A percentile compares a stretch with the other conserved stretches of the same genome.
These are phyloP conservation scores for Pseudocercospora crystallina DNA, from an alignment of 2,329 filamentous ascomycete species.

Conservation along the genomic window DNA sequence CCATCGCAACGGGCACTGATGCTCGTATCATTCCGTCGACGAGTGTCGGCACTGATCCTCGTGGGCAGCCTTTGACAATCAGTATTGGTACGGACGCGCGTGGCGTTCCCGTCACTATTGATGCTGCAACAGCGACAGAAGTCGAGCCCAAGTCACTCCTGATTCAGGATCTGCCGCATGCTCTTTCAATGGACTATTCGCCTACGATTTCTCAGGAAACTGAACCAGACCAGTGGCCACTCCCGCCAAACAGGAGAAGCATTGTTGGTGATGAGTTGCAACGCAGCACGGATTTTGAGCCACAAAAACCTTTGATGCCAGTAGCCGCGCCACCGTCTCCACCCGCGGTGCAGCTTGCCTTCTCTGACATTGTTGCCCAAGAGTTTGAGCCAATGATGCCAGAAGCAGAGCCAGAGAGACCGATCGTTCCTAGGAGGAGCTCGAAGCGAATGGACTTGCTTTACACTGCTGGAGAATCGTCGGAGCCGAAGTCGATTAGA, in stretches of 20 bases:
- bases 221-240: constrained; percentile 29
- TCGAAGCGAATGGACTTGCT: constrained; percentile 16
- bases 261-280: constrained; percentile 4
- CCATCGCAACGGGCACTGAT: constrained; percentile 14
- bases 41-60: constrained; percentile 12
- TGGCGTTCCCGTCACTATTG: constrained; percentile 7
- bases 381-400: constrained; percentile 21
- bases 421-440: constrained; percentile 20
- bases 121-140: constrained; percentile 9
- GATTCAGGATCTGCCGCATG: constrained; percentile 7
- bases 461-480: constrained; percentile 2
- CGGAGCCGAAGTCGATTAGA: no score
- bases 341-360: constrained; percentile 14
- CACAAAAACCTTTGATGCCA: constrained; percentile 17
- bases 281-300: constrained; percentile 7
- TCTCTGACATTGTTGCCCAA: constrained; percentile 25
- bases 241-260: constrained; percentile 5
- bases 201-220: constrained; percentile 43
- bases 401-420: constrained; percentile 1
- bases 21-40: constrained; percentile 14
- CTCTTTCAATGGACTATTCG: constrained; percentile 18
- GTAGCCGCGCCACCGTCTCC: constrained; percentile 17
- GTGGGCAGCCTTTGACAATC: constrained; percentile 2
- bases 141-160: constrained; percentile 8
- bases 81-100: constrained; percentile 18